Base-by-base conservation (phyloP, 148 eudicot species). In the Persicaria maculosa region DNA sequence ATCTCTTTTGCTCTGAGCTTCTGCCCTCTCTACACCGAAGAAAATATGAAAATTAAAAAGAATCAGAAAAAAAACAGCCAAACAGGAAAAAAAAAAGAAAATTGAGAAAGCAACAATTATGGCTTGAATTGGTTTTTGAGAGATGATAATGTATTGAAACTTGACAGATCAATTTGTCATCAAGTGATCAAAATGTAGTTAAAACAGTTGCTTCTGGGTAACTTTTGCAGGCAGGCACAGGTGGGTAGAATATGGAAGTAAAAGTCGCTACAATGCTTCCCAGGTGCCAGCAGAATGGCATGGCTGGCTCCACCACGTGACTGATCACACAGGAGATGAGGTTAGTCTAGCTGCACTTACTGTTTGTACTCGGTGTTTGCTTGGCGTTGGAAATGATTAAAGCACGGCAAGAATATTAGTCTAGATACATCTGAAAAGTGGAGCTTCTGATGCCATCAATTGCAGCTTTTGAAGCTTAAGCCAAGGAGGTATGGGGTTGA, bases 211-310 rank as follows among this genome's bases (percentile, higher is more conserved):
- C 64, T 40, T 25, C n/a, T 50, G 15, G 44, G 16, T 68, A 36
- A 19, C 17, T 76, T 69, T 73, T 75, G 78, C 76, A 94, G 98
- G 98, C 55, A 87, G 98, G 76, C 98, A 94, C 83, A 85, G 98
- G 80, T 94, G 98, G 98, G 98, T 94, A 78, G 98, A 94, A 79
- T 94, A 94, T 87, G 96, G 93, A 44, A 87, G 84, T 17, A 91
- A 91, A 84, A 72, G 74, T 46, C 90, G 98, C 58, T 94, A 94
- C 81, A 94, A 94, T 82, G 98, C 98, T 79, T 94, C 98, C 68
- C 98, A 94, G 78, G 93, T 94, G 50, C 98, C 98, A 77, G 80
- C 98, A 20, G 98, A 94, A 81, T 94, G 98, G 98, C 98, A 94
- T 79, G 98, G 98, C 50, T 94, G 98, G 98, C 93, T 94, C 43